Evolutionary conservation across 352 stramenopile species (phyloP).

Genomic region (Phytophthora constricta): DNA sequence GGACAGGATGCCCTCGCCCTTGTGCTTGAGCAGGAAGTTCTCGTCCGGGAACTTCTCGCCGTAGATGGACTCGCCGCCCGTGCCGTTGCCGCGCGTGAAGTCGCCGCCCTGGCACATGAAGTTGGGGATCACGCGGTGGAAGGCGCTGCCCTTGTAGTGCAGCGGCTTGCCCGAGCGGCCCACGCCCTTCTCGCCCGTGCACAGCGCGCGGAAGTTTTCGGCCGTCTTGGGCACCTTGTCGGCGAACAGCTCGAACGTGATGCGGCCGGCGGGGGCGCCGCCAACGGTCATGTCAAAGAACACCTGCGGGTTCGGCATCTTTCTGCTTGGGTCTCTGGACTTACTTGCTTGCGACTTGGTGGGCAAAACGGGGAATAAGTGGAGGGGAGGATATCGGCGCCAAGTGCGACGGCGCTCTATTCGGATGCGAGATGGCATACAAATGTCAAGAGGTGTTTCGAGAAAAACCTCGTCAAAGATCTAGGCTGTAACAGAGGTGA

Average conservation of each 20-base stretch:
- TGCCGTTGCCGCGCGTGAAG: conserved; percentile 94
- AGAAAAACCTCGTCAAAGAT: conserved; percentile 22
- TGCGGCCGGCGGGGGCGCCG: conserved; percentile 89
- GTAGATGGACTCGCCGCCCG: conserved; percentile 95
- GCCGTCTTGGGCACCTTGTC: conserved; percentile 94
- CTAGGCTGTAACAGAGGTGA: too few relatives aligned
- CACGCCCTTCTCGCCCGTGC: conserved; percentile 97
- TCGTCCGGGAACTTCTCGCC: conserved; percentile 96
- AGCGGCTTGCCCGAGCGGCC: conserved; percentile 77
- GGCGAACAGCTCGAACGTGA: conserved; percentile 89
- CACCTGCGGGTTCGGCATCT: conserved; percentile 92
- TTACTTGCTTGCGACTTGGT: conserved; percentile 38
- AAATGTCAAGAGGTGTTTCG: conserved; percentile 24
- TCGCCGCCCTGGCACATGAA: conserved; percentile 98
- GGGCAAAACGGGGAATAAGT: conserved; percentile 40
- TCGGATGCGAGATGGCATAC: neutral
- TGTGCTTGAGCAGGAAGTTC: conserved; percentile 95
- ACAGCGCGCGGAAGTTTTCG: conserved; percentile 98
- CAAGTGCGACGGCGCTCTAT: neutral
- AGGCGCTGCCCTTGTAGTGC: conserved; percentile 87
- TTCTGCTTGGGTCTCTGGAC: conserved; percentile 23
- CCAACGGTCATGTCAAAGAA: conserved; percentile 99
- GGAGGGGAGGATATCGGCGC: conserved; percentile 1
- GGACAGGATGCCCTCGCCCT: conserved; percentile 90
- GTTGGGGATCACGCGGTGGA: conserved; percentile 94